Evolutionary conservation across 495 filamentous ascomycete genomes (phyloP).

Genomic region (Talaromyces wortmannii): DNA sequence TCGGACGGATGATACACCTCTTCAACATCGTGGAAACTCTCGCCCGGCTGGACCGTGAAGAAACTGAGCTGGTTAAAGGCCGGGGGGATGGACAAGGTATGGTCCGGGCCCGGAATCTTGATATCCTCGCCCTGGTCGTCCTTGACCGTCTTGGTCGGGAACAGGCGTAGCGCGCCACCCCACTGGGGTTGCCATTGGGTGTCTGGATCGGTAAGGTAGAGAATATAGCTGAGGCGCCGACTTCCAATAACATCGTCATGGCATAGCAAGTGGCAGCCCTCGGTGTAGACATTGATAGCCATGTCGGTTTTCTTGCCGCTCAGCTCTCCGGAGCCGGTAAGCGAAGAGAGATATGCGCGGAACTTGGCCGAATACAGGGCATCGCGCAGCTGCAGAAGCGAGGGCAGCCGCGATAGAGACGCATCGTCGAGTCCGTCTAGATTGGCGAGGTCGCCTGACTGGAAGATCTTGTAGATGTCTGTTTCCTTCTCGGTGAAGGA

Average conservation of each 20-base stretch:
- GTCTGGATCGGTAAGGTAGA: conserved; percentile 93
- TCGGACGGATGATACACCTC: conserved; percentile 77
- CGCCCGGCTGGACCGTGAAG: conserved; percentile 93
- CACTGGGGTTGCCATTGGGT: conserved; percentile 85
- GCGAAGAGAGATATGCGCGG: conserved; percentile 75
- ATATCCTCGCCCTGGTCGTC: conserved; percentile 58
- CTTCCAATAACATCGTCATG: conserved; percentile 98
- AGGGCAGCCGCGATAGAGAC: conserved; percentile 74
- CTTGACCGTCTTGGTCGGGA: conserved; percentile 65
- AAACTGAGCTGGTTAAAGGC: conserved; percentile 97
- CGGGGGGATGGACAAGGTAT: conserved; percentile 73
- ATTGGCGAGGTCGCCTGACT: conserved; percentile 95
- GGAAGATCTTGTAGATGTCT: conserved; percentile 99
- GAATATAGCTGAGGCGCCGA: conserved; percentile 87
- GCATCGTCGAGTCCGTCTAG: conserved; percentile 85
- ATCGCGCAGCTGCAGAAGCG: conserved; percentile 79
- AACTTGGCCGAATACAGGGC: conserved; percentile 87
- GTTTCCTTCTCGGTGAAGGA: conserved; percentile 98
- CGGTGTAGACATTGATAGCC: conserved; percentile 98
- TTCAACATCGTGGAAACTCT: conserved; percentile 98
- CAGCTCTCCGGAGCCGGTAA: conserved; percentile 78
- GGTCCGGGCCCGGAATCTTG: conserved; percentile 70
- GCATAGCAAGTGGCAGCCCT: conserved; percentile 90
- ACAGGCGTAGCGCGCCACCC: conserved; percentile 89
- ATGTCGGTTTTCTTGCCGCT: conserved; percentile 97